A percentile compares a stretch with the other conserved stretches of the same genome.
Evolutionary conservation across 1,139 yeast genomes (phyloP).

Genomic region (Yamadazyma trypodendri): DNA sequence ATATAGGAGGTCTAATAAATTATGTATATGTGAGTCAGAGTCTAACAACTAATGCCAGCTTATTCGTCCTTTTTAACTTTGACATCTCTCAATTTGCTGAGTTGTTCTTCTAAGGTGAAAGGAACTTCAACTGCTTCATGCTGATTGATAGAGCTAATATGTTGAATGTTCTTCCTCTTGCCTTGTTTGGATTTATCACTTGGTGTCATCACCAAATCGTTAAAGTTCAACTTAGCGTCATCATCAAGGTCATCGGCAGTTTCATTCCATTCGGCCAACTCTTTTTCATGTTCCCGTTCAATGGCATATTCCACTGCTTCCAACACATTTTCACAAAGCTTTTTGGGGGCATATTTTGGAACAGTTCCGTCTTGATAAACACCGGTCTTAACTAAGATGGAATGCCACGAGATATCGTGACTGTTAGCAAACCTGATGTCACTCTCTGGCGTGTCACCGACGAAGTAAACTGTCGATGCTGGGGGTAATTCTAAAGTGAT

Average conservation of each 20-base stretch:
- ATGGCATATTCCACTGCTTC: slow-evolving; percentile 83
- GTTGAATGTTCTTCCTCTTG: slow-evolving; percentile 2
- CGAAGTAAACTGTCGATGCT: slow-evolving; percentile 82
- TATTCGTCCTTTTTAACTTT: slow-evolving; percentile 18
- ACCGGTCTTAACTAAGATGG: slow-evolving; percentile 83
- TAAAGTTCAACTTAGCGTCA: slow-evolving; percentile 43
- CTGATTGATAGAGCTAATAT: slow-evolving; percentile 17
- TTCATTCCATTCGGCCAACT: slow-evolving; percentile 70
- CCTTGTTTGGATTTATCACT: slow-evolving; percentile 28
- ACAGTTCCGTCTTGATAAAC: slow-evolving; percentile 78
- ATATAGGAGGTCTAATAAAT: no score
- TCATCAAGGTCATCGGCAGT: slow-evolving; percentile 37
- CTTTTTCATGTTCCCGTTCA: slow-evolving; percentile 73
- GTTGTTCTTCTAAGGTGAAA: slow-evolving; percentile 37
- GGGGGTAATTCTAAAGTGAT: slow-evolving; percentile 67
- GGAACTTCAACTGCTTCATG: slow-evolving; percentile 48
- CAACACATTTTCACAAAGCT: slow-evolving; percentile 67
- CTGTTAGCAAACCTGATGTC: slow-evolving; percentile 86
- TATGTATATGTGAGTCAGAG: not conserved
- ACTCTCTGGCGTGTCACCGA: slow-evolving; percentile 91
- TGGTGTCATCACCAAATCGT: slow-evolving; percentile 51
- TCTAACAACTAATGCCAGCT: slow-evolving; percentile 2
- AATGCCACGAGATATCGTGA: slow-evolving; percentile 80
- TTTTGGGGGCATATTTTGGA: slow-evolving; percentile 77
- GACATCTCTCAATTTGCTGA: slow-evolving; percentile 39